Percentiles rank a stretch among this genome's conserved stretches.
Evolutionary conservation across 441 rosid genomes (phyloP).

Genomic region (Jatropha podagrica): DNA sequence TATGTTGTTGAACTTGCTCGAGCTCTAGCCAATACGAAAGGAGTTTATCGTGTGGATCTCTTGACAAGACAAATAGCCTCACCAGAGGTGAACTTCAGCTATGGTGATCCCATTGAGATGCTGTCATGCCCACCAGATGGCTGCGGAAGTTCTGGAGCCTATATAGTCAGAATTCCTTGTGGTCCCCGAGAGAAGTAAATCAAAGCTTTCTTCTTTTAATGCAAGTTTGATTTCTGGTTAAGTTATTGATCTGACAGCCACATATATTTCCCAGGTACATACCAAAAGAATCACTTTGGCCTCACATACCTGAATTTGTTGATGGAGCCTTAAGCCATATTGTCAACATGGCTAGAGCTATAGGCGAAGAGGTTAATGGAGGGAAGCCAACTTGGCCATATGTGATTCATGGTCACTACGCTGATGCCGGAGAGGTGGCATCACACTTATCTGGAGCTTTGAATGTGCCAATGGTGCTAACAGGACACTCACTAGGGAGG

Average conservation of each 20-base stretch:
- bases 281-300: conserved; percentile 79
- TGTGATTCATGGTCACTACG: conserved; percentile 75
- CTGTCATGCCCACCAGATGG: conserved; percentile 68
- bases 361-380: conserved; percentile 58
- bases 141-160: conserved; percentile 62
- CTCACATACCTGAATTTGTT: conserved; percentile 63
- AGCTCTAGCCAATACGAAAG: conserved; percentile 59
- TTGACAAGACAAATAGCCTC: conserved; percentile 68
- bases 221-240: not conserved
- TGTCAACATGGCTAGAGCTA: conserved; percentile 55
- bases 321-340: conserved; percentile 64
- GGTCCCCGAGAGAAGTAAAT: conserved; percentile 57
- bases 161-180: conserved; percentile 65
- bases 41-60: conserved; percentile 64
- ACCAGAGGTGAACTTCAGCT: conserved; percentile 63
- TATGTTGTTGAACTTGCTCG: conserved; percentile 75
- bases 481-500: conserved; percentile 73
- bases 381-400: conserved; percentile 73
- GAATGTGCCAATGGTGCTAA: conserved; percentile 75
- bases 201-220: not conserved
- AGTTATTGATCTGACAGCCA: not conserved
- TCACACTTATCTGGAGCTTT: conserved; percentile 61
- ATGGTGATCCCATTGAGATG: conserved; percentile 87
- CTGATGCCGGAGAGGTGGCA: conserved; percentile 69
- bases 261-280: conserved; percentile 40